Evolutionary conservation across 768 basidiomycete species (phyloP).

Genomic region (Auriscalpium vulgare): DNA sequence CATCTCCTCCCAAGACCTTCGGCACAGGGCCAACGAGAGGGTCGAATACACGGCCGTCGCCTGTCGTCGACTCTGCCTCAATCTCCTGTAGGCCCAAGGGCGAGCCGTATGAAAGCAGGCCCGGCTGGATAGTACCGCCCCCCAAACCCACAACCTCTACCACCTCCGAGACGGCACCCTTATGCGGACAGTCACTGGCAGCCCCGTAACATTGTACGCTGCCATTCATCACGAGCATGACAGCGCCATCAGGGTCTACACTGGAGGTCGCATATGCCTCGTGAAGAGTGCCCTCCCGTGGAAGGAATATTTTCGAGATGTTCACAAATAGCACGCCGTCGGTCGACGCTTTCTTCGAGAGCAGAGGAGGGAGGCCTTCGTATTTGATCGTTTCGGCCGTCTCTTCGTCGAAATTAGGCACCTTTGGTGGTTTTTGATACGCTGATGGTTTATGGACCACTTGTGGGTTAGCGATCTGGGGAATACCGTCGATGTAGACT

Average conservation of each 20-base stretch:
- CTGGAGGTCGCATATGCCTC: conserved; percentile 28
- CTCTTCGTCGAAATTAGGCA: conserved; percentile 68
- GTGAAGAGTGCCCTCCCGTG: conserved; percentile 24
- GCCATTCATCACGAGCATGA: conserved; percentile 31
- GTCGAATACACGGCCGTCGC: conserved; percentile 42
- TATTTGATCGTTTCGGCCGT: conserved; percentile 49
- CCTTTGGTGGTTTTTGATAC: conserved; percentile 38
- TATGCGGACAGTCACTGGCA: conserved; percentile 20
- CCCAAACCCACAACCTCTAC: conserved; percentile 42
- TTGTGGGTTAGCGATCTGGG: conserved; percentile 45
- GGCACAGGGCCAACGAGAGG: conserved; percentile 30
- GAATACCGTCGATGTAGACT: conserved; percentile 83
- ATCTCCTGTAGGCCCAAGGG: conserved; percentile 68
- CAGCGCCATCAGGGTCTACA: conserved; percentile 16
- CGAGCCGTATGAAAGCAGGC: conserved; percentile 56
- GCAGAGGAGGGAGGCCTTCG: conserved; percentile 72
- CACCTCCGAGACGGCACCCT: conserved; percentile 6
- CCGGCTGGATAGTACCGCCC: conserved; percentile 59
- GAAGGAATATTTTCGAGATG: conserved; percentile 32
- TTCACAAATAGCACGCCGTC: conserved; percentile 55
- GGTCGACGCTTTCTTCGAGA: conserved; percentile 28
- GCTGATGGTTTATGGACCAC: conserved; percentile 14
- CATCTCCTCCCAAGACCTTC: conserved; percentile 25
- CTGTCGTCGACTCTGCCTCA: conserved; percentile 49
- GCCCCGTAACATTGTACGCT: conserved; percentile 43